A percentile compares a stretch with the other conserved stretches of the same genome.
Conservation (phyloP, 257 asterid species). For the Primulina eburnea region DNA sequence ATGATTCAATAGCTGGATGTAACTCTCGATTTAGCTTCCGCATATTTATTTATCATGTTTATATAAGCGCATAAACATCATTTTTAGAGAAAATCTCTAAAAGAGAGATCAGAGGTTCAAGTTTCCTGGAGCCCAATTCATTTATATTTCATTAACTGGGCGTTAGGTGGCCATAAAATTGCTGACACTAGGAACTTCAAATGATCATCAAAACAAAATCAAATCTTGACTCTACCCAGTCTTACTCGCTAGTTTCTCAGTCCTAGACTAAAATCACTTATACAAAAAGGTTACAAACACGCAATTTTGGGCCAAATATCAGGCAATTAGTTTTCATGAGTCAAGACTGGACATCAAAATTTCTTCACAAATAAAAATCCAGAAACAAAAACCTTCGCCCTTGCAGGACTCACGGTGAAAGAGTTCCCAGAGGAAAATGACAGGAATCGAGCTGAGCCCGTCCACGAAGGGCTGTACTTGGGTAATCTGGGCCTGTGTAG, state of each 20-base stretch:
- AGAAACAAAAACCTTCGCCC: too few relatives aligned
- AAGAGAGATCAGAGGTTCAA: neutral
- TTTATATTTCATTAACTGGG: neutral
- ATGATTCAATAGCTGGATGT: too few relatives aligned
- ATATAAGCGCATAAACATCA: too few relatives aligned
- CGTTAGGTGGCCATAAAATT: neutral
- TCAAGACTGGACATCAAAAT: too few relatives aligned
- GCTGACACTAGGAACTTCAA: neutral
- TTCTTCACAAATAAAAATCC: too few relatives aligned
- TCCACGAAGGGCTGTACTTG: constrained; percentile 40
- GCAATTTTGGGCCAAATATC: too few relatives aligned
- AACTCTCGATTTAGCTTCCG: too few relatives aligned
- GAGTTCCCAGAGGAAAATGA: too few relatives aligned
- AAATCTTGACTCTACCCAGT: neutral
- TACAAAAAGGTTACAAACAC: neutral
- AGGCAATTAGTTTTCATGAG: too few relatives aligned
- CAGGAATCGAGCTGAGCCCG: constrained; percentile 21
- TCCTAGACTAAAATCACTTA: neutral
- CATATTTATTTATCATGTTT: too few relatives aligned
- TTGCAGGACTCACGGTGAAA: too few relatives aligned
- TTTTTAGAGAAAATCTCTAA: too few relatives aligned
- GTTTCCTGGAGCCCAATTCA: neutral
- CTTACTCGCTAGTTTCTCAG: neutral
- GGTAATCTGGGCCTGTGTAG: constrained; percentile 29
- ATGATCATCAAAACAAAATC: neutral